These are phyloP conservation scores for Tetratostichococcus sp. DNA, from an alignment of 139 green algal genomes.

Conservation along the genomic window DNA sequence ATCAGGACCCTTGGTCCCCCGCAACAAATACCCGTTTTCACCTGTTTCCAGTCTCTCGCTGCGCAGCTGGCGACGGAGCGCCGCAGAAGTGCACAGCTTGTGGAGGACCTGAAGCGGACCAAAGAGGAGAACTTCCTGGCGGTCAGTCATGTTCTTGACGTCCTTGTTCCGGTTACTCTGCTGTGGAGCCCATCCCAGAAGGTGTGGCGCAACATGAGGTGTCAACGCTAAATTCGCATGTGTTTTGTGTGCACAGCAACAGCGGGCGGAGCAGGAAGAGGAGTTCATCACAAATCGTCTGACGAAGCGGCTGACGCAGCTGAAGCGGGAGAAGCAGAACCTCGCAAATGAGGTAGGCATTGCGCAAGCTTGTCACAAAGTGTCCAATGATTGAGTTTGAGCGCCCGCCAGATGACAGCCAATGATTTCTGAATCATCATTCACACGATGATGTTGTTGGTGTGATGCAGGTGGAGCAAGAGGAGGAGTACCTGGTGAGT, in stretches of 20 bases:
- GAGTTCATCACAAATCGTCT: conserved; percentile 79
- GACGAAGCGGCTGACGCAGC: conserved; percentile 71
- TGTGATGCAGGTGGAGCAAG: conserved; percentile 57
- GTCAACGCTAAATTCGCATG: too few species aligned
- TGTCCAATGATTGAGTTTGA: too few species aligned
- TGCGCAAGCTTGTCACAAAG: too few species aligned
- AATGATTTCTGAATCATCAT: too few species aligned
- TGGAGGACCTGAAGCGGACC: background rate
- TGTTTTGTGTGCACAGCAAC: conserved; percentile 39
- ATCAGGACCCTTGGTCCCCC: too few species aligned
- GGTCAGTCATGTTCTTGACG: conserved; percentile 1
- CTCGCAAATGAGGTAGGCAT: conserved; percentile 66
- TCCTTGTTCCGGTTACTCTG: background rate
- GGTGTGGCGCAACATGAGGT: too few species aligned
- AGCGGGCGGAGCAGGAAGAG: conserved; percentile 70
- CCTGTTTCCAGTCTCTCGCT: too few species aligned
- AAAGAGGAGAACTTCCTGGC: background rate
- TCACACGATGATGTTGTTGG: too few species aligned
- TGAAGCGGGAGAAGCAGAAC: conserved; percentile 69
- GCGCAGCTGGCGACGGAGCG: background rate
- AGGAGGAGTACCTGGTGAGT: conserved; percentile 79
- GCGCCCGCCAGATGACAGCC: too few species aligned
- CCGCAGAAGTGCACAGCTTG: background rate
- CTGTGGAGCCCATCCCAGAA: too few species aligned
- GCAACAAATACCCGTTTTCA: too few species aligned